Conservation (phyloP, 208 protist species). For the Ichthyophonus hoferi region DNA sequence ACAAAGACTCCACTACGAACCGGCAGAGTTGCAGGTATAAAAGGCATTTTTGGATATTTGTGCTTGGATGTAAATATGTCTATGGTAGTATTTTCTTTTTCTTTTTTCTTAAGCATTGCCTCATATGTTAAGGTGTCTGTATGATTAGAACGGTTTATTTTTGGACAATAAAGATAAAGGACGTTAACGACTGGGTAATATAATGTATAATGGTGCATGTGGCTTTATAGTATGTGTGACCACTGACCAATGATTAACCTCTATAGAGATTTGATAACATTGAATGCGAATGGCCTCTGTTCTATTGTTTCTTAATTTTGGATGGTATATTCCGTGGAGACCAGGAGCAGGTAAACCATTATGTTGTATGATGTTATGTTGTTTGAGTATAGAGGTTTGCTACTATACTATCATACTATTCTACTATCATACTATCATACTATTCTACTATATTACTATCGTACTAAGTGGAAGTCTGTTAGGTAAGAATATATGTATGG, state of each 20-base stretch:
- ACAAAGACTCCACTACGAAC: slow-evolving; percentile 42
- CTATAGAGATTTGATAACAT: slow-evolving; percentile 46
- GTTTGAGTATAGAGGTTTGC: not conserved
- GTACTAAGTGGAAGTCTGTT: too few relatives aligned
- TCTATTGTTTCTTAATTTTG: slow-evolving; percentile 30
- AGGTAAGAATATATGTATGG: too few relatives aligned
- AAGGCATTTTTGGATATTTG: not conserved
- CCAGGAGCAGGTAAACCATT: slow-evolving; percentile 1
- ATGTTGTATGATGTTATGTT: not conserved
- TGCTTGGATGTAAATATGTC: not conserved
- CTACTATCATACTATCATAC: not conserved
- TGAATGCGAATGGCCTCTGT: slow-evolving; percentile 52
- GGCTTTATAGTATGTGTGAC: too few relatives aligned
- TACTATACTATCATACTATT: not conserved
- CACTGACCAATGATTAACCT: too few relatives aligned
- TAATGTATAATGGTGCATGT: too few relatives aligned
- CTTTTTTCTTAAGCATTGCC: too few relatives aligned
- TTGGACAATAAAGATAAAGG: too few relatives aligned
- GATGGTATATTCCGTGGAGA: slow-evolving; percentile 26
- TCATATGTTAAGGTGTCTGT: too few relatives aligned
- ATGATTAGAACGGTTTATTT: too few relatives aligned
- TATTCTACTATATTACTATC: too few relatives aligned
- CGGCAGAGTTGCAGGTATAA: slow-evolving; percentile 42
- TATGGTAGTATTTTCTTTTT: not conserved
- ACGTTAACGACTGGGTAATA: too few relatives aligned